Evolutionary conservation across 2,329 filamentous ascomycete species (phyloP), one percentile per base, ranked within the genome.

Genomic region (Purpureocillium lavendulum): DNA sequence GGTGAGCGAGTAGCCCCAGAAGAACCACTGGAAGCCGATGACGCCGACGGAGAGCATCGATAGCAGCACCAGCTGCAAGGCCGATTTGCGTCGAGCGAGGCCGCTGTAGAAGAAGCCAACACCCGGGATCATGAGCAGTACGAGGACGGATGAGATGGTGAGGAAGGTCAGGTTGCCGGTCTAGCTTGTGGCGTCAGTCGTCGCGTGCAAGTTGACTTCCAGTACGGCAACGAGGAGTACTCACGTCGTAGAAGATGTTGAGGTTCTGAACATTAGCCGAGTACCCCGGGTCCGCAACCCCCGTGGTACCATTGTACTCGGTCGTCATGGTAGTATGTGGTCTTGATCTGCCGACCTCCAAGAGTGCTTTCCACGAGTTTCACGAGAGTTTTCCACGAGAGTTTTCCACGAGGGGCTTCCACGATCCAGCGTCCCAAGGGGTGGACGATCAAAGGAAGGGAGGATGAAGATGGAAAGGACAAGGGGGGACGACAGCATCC

Each of bases 21-120:
- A 90, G 70, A 94, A 94, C 87, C 88, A 95, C 58, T 94, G 87
- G 65, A 94, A 94, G 36, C 80, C 82, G 44, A 88, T 78, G 48
- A 94, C 78, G 10, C 78, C 84, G 4, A 83, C 77, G 13, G 85
- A 82, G 67, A 94, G 82, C 67, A 94, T 76, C 12, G 85, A 85
- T 4, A 94, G 73, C 74, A 86, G 89, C 60, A 94, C 83, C 45
- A 95, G 73, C 14, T 87, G 86, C 40, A 95, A 71, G 4, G 88
- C 88, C 0, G 87, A 94, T 69, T 94, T 95, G 60, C 88, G 80
- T 41, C 87, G 81, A 13, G 88, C 87, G 13, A 94, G 81, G 47
- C 87, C 88, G 33, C 85, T 90, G 70, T 95, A 95, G 74, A 94
- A 94, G 73, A 94, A 92, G 39, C 87, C 88, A 55, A 30, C 87